Evolutionary conservation across 192 early-diverging fungal species (phyloP), one percentile per base, ranked within the genome.

Genomic region (Backusella luteola): DNA sequence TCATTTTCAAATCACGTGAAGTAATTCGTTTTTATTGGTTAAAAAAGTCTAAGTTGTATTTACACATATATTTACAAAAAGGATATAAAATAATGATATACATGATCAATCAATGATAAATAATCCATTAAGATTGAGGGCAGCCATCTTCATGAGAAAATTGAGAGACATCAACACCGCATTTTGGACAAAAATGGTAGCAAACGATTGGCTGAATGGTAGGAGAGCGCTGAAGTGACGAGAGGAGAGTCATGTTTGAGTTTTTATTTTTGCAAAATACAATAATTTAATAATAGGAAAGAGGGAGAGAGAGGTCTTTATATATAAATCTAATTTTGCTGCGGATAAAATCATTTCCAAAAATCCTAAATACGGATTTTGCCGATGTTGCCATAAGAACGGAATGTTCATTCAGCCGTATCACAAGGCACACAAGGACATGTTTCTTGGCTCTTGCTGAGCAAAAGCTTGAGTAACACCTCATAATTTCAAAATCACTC

Each of bases 91-190:
- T 49, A n/a, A n/a, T 49, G 46, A n/a, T 49, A 17, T n/a, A n/a
- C n/a, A n/a, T 34, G 14, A 36, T 11, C 7, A 68, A n/a, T 36
- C 6, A 35, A 35, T 67, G 66, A 67, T 34, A 29, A 29, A 29
- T 19, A 14, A 36, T 68, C 35, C 29, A 35, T 68, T 1, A 7
- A n/a, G 67, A 68, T 3, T 35, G 15, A 19, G 72, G 72, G 9
- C 72, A 73, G 19, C 34, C 11, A 53, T 73, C 52, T 23, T 73
- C 72, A n/a, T 73, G 72, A 12, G 53, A 38, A 14, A 59, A 73
- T 38, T 73, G 72, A 34, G 72, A 73, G 49, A 73, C 53, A 36
- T 73, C 72, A 21, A 73, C 53, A 35, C 72, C 72, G 34, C 72
- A 73, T 3, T 21, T 59, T 34, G 72, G 52, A 36, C 72, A 73